Evolutionary conservation across 169 alveolate species (phyloP).

Genomic region (Toxoplasma gondii): DNA sequence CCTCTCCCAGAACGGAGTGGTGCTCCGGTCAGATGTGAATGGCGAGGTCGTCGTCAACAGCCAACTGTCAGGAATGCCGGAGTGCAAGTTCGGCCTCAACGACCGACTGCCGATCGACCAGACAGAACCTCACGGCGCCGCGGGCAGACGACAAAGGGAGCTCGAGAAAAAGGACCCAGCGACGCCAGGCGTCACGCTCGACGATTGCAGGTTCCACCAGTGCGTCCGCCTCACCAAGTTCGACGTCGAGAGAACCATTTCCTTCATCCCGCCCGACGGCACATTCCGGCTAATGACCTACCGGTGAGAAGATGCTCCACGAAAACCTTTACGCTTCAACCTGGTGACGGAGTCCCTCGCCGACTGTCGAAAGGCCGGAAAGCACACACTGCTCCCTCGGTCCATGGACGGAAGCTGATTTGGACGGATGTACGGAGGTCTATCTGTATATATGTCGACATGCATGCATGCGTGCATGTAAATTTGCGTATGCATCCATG

Average conservation of each 20-base stretch:
- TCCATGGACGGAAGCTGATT: no score
- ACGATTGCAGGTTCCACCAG: constrained; percentile 83
- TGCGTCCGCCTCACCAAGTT: constrained; percentile 90
- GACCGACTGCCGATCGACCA: neutral
- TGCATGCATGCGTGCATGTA: neutral
- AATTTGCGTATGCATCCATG: neutral
- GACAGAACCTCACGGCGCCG: neutral
- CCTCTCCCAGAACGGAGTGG: constrained; percentile 54
- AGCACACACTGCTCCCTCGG: no score
- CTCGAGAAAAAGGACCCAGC: neutral
- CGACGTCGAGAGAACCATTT: constrained; percentile 91
- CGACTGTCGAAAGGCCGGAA: no score
- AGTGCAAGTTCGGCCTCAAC: constrained; percentile 86
- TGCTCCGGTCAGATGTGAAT: constrained; percentile 83
- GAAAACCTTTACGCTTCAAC: no score
- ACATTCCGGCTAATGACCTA: constrained; percentile 82
- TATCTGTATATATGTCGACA: neutral
- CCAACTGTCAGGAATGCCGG: constrained; percentile 88
- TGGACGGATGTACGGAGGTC: neutral
- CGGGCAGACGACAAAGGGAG: neutral
- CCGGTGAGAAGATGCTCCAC: constrained; percentile 73
- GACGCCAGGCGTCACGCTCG: constrained; percentile 59
- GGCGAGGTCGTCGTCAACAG: constrained; percentile 90
- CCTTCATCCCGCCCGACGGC: constrained; percentile 95
- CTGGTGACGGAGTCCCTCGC: no score